Conservation (phyloP, 257 asterid genomes). For the Linderniella brevidens region DNA sequence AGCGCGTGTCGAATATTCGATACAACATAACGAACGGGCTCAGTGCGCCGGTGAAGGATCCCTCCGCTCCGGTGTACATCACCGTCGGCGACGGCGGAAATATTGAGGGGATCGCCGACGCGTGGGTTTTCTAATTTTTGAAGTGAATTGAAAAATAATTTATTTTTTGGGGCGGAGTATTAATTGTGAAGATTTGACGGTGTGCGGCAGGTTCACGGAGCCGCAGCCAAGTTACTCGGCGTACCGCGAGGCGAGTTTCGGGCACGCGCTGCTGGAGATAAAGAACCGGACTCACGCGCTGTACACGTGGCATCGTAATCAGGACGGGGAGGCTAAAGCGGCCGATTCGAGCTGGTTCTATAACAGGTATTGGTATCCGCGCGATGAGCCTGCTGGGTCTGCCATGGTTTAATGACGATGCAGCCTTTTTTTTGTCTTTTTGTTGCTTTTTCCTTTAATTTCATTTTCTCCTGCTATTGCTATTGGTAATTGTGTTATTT, state of each 20-base stretch:
- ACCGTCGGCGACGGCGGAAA: slow-evolving; percentile 73
- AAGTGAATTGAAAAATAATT: not conserved
- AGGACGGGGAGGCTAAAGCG: slow-evolving; percentile 27
- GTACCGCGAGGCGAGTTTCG: slow-evolving; percentile 46
- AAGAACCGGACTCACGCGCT: slow-evolving; percentile 42
- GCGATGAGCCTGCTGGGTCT: no score
- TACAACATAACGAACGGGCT: slow-evolving; percentile 35
- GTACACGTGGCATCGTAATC: slow-evolving; percentile 44
- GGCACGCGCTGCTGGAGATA: slow-evolving; percentile 38
- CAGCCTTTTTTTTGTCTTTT: no score
- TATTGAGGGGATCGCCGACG: slow-evolving; percentile 44
- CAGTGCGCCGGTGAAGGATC: slow-evolving; percentile 31
- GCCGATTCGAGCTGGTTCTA: slow-evolving; percentile 34
- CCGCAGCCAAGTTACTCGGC: slow-evolving; percentile 53
- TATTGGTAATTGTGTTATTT: no score
- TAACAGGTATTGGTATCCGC: no score
- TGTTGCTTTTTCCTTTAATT: no score
- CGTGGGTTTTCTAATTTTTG: slow-evolving; percentile 16
- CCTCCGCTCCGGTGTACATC: slow-evolving; percentile 52
- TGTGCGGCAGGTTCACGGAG: slow-evolving; percentile 34
- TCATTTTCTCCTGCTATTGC: no score
- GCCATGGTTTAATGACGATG: no score
- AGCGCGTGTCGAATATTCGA: slow-evolving; percentile 42
- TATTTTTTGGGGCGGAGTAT: no score
- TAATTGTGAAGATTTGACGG: no score